A percentile compares a stretch with the other conserved stretches of the same genome.
These are phyloP conservation scores for Beauveria brongniartii DNA, from an alignment of 2,329 filamentous ascomycete genomes.

Conservation along the genomic window DNA sequence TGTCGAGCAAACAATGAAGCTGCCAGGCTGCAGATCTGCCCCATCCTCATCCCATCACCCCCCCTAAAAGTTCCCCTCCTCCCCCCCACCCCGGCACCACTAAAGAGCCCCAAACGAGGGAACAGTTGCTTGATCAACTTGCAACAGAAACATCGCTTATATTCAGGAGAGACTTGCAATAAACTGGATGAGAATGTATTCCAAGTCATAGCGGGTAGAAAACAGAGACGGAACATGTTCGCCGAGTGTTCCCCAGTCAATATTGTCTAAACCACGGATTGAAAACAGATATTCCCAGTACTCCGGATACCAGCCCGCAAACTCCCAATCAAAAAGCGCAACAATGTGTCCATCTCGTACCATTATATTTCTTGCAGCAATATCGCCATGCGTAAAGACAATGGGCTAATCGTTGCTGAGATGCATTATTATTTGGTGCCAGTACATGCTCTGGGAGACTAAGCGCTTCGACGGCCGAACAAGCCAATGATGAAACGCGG, in stretches of 20 bases:
- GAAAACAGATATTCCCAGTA: not conserved
- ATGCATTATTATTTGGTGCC: conserved; percentile 18
- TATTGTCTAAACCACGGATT: not conserved
- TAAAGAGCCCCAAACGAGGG: too few relatives aligned
- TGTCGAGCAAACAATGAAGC: not conserved
- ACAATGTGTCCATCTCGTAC: conserved; percentile 1
- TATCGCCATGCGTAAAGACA: conserved; percentile 13
- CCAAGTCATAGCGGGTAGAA: not conserved
- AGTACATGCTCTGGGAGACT: conserved; percentile 14
- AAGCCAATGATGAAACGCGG: conserved; percentile 19
- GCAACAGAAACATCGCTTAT: too few relatives aligned
- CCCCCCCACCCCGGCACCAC: not conserved
- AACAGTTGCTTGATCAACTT: too few relatives aligned
- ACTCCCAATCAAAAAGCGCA: not conserved
- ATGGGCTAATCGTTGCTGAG: conserved; percentile 15
- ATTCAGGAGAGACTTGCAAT: not conserved
- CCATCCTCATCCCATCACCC: not conserved
- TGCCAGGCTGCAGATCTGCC: not conserved
- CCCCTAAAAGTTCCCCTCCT: not conserved
- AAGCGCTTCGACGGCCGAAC: conserved; percentile 15
- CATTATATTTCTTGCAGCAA: conserved; percentile 14
- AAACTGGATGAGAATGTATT: not conserved
- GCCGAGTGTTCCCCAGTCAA: not conserved
- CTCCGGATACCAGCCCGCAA: not conserved
- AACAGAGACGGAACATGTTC: not conserved